Conservation (phyloP, 306 rosid genomes). For the Citrullus amarus region DNA sequence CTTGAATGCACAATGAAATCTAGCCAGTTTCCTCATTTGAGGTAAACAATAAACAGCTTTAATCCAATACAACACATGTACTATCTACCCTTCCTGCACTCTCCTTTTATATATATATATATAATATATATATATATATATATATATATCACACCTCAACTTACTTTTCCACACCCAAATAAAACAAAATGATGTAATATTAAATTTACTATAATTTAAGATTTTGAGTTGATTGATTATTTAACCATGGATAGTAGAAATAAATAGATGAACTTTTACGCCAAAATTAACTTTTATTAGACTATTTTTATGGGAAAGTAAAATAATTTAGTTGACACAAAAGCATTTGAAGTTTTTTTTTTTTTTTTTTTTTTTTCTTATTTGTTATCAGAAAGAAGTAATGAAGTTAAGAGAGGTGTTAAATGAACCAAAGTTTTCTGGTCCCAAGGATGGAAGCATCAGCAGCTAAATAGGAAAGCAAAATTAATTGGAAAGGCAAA, state of each 20-base stretch:
- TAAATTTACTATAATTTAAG: too few relatives aligned
- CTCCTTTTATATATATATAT: not conserved
- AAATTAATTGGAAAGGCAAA: not conserved
- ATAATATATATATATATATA: too few relatives aligned
- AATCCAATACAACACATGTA: not conserved
- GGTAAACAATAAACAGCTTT: slow-evolving; percentile 2
- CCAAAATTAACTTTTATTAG: too few relatives aligned
- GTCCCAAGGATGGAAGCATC: not conserved
- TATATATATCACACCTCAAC: not conserved
- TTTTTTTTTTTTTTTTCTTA: too few relatives aligned
- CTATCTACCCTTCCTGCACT: not conserved
- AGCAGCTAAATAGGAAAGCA: not conserved
- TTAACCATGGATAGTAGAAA: too few relatives aligned
- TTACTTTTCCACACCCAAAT: too few relatives aligned
- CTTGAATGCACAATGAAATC: slow-evolving; percentile 4
- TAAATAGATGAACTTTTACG: too few relatives aligned
- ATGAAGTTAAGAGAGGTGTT: not conserved
- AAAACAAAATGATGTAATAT: too few relatives aligned
- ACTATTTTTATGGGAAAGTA: not conserved
- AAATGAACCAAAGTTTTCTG: not conserved
- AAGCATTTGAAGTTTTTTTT: too few relatives aligned
- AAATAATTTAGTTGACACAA: not conserved
- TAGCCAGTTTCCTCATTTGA: slow-evolving; percentile 8
- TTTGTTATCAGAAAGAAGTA: not conserved
- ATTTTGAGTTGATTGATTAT: too few relatives aligned